These are phyloP conservation scores for Phytopythium helicoides DNA, from an alignment of 352 stramenopile genomes.

Conservation along the genomic window DNA sequence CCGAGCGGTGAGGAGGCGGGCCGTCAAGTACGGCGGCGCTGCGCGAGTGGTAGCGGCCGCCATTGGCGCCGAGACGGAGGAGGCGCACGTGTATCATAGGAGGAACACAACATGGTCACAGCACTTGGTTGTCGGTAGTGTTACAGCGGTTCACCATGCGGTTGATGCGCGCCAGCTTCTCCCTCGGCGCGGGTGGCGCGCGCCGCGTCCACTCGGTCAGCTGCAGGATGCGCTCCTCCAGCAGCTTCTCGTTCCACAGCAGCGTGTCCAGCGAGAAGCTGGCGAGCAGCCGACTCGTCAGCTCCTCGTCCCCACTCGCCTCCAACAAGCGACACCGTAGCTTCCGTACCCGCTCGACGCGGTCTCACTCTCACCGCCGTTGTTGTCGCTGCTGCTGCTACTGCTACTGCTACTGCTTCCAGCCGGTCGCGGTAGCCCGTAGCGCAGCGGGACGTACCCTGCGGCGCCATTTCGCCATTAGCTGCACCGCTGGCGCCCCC, in stretches of 20 bases:
- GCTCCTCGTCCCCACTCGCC: too few species aligned
- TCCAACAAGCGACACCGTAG: too few species aligned
- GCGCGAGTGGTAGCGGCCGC: too few species aligned
- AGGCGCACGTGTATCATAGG: slow-evolving; percentile 2
- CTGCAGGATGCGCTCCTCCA: slow-evolving; percentile 62
- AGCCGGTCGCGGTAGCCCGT: slow-evolving; percentile 31
- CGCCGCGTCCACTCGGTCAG: slow-evolving; percentile 62
- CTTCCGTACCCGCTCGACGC: slow-evolving; percentile 34
- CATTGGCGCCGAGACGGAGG: too few species aligned
- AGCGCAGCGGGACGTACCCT: slow-evolving; percentile 62
- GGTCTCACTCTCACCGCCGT: slow-evolving; percentile 19
- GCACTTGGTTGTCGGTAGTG: slow-evolving; percentile 31
- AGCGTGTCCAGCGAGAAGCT: slow-evolving; percentile 76
- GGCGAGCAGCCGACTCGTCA: slow-evolving; percentile 5
- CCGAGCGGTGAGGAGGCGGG: background rate
- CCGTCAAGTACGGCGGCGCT: too few species aligned
- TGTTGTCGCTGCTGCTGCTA: slow-evolving; percentile 13
- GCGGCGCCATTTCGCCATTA: too few species aligned
- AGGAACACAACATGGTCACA: too few species aligned
- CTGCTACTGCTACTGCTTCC: background rate
- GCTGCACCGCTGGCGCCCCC: too few species aligned
- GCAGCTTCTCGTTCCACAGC: slow-evolving; percentile 59
- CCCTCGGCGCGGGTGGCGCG: slow-evolving; percentile 43
- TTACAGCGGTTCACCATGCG: slow-evolving; percentile 60
- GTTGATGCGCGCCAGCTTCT: slow-evolving; percentile 72